Conservation (phyloP, 2,329 filamentous ascomycete genomes). For the Sarocladiaceae sp. region DNA sequence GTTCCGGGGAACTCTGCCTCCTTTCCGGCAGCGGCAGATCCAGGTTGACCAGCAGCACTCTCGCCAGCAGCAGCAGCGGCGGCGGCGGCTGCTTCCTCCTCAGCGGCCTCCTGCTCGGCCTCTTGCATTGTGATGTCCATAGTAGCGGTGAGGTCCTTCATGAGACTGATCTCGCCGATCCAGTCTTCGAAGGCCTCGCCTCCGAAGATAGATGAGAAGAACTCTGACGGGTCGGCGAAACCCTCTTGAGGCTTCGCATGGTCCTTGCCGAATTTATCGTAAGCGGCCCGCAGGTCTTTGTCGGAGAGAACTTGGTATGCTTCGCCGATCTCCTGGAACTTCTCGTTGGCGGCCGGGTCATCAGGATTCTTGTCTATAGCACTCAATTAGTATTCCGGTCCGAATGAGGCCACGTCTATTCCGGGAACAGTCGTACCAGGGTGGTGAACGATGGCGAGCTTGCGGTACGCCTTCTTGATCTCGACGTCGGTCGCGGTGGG, state of each 20-base stretch:
- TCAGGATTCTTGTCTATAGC: slow-evolving; percentile 89
- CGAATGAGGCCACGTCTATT: too few species aligned
- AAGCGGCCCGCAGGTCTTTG: slow-evolving; percentile 79
- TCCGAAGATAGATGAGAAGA: slow-evolving; percentile 98
- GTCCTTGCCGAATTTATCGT: slow-evolving; percentile 97
- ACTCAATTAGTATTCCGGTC: slow-evolving; percentile 5
- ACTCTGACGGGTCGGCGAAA: slow-evolving; percentile 94
- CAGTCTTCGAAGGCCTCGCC: slow-evolving; percentile 94
- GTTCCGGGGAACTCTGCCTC: slow-evolving; percentile 53
- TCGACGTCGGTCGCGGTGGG: slow-evolving; percentile 84
- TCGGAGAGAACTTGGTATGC: slow-evolving; percentile 82
- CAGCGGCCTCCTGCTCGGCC: slow-evolving; percentile 57
- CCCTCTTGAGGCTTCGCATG: slow-evolving; percentile 85
- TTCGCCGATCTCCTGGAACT: slow-evolving; percentile 84
- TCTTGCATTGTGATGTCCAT: slow-evolving; percentile 97
- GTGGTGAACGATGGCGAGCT: slow-evolving; percentile 89
- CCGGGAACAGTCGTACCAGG: slow-evolving; percentile 52
- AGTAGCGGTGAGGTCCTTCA: slow-evolving; percentile 96
- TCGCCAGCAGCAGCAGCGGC: slow-evolving; percentile 34
- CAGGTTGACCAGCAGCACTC: not conserved
- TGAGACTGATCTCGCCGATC: slow-evolving; percentile 96
- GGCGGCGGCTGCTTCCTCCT: slow-evolving; percentile 44
- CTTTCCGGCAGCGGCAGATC: slow-evolving; percentile 14
- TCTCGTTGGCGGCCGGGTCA: slow-evolving; percentile 87
- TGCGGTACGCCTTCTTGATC: slow-evolving; percentile 96